These are phyloP conservation scores for Stephanodiscus minutulus DNA, from an alignment of 108 stramenopile genomes.

Conservation along the genomic window DNA sequence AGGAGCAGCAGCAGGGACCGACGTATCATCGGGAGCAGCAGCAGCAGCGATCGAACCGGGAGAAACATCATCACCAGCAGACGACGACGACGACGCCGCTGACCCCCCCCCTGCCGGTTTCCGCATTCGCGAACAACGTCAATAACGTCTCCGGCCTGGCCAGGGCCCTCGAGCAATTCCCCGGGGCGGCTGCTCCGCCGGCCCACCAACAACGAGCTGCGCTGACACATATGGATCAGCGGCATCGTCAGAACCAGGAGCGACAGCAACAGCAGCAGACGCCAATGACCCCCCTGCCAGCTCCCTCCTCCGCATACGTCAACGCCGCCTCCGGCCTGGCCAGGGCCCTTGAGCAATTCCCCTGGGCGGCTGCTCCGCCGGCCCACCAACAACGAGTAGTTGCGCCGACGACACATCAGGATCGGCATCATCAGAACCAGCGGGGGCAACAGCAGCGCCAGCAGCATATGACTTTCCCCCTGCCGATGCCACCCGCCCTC, in stretches of 20 bases:
- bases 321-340: conserved; percentile 17
- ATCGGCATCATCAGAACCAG: conserved; percentile 1
- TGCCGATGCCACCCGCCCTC: neutral
- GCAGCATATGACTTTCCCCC: neutral
- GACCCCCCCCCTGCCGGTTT: neutral
- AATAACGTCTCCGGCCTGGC: conserved; percentile 22
- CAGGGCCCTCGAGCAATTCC: conserved; percentile 28
- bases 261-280: neutral
- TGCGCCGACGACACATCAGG: conserved; percentile 1
- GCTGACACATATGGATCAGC: neutral
- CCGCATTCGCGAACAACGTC: neutral
- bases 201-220: neutral
- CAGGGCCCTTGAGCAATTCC: conserved; percentile 33
- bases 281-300: neutral
- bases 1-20: neutral
- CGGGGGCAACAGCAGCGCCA: neutral
- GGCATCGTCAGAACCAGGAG: neutral
- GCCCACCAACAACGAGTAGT: neutral
- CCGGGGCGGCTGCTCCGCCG: neutral
- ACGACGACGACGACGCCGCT: neutral
- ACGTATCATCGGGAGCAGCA: conserved; percentile 6
- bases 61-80: neutral
- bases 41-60: neutral
- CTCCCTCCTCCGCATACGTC: neutral
- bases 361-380: neutral